These are phyloP conservation scores for Pharus latifolius DNA, from an alignment of 176 grass and related monocot species.

Conservation along the genomic window DNA sequence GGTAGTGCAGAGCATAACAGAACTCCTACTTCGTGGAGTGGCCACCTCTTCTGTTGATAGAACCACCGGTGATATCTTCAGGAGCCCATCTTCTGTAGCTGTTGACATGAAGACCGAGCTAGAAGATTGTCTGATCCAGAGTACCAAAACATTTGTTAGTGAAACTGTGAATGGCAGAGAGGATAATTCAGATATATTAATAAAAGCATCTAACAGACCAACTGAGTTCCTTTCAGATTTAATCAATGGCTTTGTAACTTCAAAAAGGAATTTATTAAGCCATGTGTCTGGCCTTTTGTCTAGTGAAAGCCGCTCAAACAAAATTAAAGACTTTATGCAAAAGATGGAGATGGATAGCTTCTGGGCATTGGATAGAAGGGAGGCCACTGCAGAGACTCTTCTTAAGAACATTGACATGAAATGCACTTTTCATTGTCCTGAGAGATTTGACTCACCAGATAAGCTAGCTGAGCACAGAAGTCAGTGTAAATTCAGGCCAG, in stretches of 20 bases:
- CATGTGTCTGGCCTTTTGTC: constrained; percentile 79
- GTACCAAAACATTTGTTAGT: constrained; percentile 33
- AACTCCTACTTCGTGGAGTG: constrained; percentile 53
- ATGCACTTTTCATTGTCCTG: constrained; percentile 37
- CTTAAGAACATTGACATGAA: constrained; percentile 46
- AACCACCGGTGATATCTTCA: constrained; percentile 74
- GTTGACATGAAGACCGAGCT: constrained; percentile 39
- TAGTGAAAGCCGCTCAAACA: constrained; percentile 59
- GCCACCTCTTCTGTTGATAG: constrained; percentile 80
- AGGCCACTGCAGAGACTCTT: constrained; percentile 24
- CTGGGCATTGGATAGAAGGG: constrained; percentile 17
- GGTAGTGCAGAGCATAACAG: constrained; percentile 30
- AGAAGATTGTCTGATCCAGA: constrained; percentile 49
- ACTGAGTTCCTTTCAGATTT: constrained; percentile 48
- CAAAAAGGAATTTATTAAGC: constrained; percentile 63
- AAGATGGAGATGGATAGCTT: constrained; percentile 48
- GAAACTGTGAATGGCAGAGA: constrained; percentile 19
- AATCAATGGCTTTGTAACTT: constrained; percentile 47
- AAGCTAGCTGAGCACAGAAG: constrained; percentile 33
- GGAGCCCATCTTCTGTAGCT: constrained; percentile 46
- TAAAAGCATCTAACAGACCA: constrained; percentile 32
- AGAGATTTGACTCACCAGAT: constrained; percentile 26
- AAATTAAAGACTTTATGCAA: constrained; percentile 61
- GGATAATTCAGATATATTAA: constrained; percentile 21
- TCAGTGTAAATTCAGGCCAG: constrained; percentile 34